Evolutionary conservation across 2,329 filamentous ascomycete species (phyloP), one percentile per base, ranked within the genome.

Genomic region (Fusarium sp.): DNA sequence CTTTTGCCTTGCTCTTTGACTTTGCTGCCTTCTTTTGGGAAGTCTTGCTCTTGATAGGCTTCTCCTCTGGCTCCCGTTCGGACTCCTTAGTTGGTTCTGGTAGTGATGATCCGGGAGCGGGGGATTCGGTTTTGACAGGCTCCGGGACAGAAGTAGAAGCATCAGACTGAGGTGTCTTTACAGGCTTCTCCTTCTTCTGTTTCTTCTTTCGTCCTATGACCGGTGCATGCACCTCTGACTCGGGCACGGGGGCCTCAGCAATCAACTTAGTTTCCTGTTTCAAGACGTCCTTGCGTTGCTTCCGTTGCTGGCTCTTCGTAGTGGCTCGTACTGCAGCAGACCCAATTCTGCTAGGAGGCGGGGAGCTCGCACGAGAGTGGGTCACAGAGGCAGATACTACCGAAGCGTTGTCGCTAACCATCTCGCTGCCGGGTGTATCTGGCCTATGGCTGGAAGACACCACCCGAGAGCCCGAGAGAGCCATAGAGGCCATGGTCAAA

Each of bases 121-220:
- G 32, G n/a, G 39, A 19, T n/a, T 71, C 67, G 6, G 61, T 53
- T 43, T 71, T 68, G 20, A 15, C 43, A n/a, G 72, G 53, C 22
- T 67, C 54, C 15, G 53, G 53, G n/a, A 35, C 15, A 14, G 64
- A 53, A 20, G 62, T 40, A 17, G 58, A 40, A 17, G 65, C 8
- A 17, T 53, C 57, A 33, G 71, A 10, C 17, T 66, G 62, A 14
- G 52, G 7, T 19, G 70, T 53, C 43, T 78, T 77, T 9, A 55
- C 33, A 15, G 78, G 77, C 72, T 87, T 90, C 71, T 91, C 88
- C 79, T 93, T 95, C 83, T 92, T 94, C 76, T 92, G 88, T 80
- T 95, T 96, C 83, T 93, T 95, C 83, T 94, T 94, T 52, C 92
- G 87, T 33, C 91, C 91, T 48, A 93, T 77, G 40, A 96, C 91